Percentiles rank a stretch among this genome's conserved stretches.
Conservation (phyloP, 164 flowering plant species). For the Stephania yunnanensis region DNA sequence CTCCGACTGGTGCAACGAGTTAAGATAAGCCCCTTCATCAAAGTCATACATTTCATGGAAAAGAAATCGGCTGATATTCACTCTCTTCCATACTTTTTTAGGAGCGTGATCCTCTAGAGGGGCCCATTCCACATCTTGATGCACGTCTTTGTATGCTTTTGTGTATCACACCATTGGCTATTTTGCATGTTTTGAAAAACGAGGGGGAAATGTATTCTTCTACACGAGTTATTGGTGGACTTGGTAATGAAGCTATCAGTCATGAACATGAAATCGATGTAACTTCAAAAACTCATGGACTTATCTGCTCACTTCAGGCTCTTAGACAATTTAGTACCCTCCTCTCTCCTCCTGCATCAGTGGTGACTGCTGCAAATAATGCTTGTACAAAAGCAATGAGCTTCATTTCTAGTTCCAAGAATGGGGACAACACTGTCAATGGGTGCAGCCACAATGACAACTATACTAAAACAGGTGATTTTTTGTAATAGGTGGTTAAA, state of each 20-base stretch:
- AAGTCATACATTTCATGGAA: slow-evolving; percentile 4
- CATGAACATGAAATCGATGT: slow-evolving; percentile 18
- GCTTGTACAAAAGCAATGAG: slow-evolving; percentile 75
- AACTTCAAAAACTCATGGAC: slow-evolving; percentile 32
- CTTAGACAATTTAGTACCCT: slow-evolving; percentile 70
- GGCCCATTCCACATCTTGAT: slow-evolving; percentile 89
- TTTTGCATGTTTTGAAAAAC: slow-evolving; percentile 57
- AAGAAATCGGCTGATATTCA: slow-evolving; percentile 13
- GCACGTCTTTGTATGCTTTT: slow-evolving; percentile 76
- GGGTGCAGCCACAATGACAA: slow-evolving; percentile 24
- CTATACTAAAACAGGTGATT: slow-evolving; percentile 38
- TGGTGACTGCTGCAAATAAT: slow-evolving; percentile 52
- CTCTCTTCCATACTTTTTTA: slow-evolving; percentile 24
- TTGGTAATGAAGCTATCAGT: slow-evolving; percentile 14
- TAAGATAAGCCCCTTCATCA: slow-evolving; percentile 23
- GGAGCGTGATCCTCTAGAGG: slow-evolving; percentile 91
- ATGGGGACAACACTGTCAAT: slow-evolving; percentile 26
- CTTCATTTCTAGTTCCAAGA: slow-evolving; percentile 39
- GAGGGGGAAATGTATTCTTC: slow-evolving; percentile 25
- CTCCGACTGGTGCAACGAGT: slow-evolving; percentile 92
- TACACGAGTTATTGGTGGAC: slow-evolving; percentile 15
- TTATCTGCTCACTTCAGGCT: slow-evolving; percentile 63
- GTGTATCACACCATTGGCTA: slow-evolving; percentile 66
- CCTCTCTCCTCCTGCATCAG: slow-evolving; percentile 57
- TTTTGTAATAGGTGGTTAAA: neutral